These are phyloP conservation scores for Coemansia sp. DNA, from an alignment of 192 early-diverging fungal genomes.

Conservation along the genomic window DNA sequence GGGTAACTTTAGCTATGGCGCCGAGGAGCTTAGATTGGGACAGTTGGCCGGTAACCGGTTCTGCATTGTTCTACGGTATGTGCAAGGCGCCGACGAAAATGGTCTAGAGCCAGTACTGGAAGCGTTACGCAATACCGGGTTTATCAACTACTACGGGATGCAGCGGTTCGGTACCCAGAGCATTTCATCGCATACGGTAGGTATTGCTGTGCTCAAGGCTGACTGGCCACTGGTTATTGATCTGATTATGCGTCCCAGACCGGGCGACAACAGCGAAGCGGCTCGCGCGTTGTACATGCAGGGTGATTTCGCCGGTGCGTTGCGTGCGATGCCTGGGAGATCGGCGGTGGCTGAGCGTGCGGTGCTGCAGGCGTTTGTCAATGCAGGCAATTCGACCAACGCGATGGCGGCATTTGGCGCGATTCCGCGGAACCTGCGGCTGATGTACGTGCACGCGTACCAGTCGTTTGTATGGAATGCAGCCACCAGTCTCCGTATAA, in stretches of 20 bases:
- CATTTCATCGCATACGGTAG: conserved; percentile 78
- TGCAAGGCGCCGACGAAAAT: conserved; percentile 52
- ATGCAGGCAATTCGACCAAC: conserved; percentile 47
- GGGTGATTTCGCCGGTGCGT: conserved; percentile 61
- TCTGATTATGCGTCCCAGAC: conserved; percentile 80
- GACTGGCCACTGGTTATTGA: conserved; percentile 75
- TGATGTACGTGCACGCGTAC: conserved; percentile 96
- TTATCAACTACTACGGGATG: conserved; percentile 98
- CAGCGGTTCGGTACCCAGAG: conserved; percentile 93
- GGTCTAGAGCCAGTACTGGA: conserved; percentile 60
- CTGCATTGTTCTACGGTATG: conserved; percentile 72
- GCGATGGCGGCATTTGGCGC: conserved; percentile 64
- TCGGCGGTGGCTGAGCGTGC: conserved; percentile 70
- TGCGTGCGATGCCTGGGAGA: conserved; percentile 65
- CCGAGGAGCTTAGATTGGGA: conserved; percentile 72
- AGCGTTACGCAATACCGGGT: conserved; percentile 73
- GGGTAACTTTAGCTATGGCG: conserved; percentile 77
- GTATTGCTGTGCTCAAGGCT: conserved; percentile 69
- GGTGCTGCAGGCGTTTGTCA: conserved; percentile 62
- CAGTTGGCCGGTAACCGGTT: conserved; percentile 91
- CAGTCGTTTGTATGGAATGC: conserved; percentile 95
- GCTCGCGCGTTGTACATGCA: conserved; percentile 66
- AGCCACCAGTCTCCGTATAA: conserved; percentile 73
- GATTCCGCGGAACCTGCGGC: conserved; percentile 79
- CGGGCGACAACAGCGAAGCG: conserved; percentile 66